These are phyloP conservation scores for Dothistroma septosporum DNA, from an alignment of 2,329 filamentous ascomycete species.

Conservation along the genomic window DNA sequence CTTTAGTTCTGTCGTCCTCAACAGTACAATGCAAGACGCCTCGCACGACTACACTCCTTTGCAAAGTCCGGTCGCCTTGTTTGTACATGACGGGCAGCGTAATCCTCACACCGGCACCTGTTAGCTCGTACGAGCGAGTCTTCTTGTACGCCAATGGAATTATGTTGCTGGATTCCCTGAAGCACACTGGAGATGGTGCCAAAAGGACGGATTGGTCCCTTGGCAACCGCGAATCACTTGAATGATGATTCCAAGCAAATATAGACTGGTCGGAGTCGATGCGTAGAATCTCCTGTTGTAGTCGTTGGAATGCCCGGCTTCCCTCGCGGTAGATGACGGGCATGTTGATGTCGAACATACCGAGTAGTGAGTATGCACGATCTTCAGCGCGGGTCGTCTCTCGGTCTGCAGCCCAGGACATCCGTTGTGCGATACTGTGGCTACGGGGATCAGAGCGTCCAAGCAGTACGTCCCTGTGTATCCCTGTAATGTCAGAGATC, in stretches of 20 bases:
- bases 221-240: too few relatives aligned
- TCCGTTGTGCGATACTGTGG: neutral
- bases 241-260: too few relatives aligned
- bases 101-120: too few relatives aligned
- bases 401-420: neutral
- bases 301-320: neutral
- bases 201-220: neutral
- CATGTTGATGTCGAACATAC: constrained; percentile 18
- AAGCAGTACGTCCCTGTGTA: neutral
- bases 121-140: too few relatives aligned
- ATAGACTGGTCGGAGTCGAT: neutral
- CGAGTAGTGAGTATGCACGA: constrained; percentile 19
- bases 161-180: too few relatives aligned
- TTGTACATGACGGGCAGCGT: too few relatives aligned
- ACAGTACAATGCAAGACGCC: too few relatives aligned
- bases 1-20: too few relatives aligned
- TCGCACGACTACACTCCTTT: too few relatives aligned
- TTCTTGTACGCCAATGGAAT: too few relatives aligned
- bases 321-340: constrained; percentile 1
- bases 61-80: too few relatives aligned
- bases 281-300: neutral
- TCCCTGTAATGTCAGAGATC: neutral
- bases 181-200: too few relatives aligned
- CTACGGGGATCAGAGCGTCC: neutral
- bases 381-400: constrained; percentile 13